Percentiles rank a stretch among this genome's conserved stretches.
Conservation (phyloP, 768 basidiomycete species). For the Naematelia encephala region DNA sequence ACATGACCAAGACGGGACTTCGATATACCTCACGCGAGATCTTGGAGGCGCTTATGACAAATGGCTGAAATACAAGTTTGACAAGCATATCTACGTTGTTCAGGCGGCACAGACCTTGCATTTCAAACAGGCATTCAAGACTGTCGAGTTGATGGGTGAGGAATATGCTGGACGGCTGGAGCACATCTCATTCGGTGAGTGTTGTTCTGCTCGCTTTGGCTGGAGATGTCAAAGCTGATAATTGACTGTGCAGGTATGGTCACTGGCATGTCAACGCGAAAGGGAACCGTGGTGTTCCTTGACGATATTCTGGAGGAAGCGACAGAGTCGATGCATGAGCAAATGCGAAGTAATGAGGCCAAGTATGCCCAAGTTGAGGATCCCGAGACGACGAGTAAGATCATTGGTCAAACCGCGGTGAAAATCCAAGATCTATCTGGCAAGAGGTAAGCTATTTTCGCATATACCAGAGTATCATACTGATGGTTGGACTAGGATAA, state of each 20-base stretch:
- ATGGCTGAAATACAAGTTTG: conserved; percentile 83
- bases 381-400: conserved; percentile 70
- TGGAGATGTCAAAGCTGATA: background rate
- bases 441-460: conserved; percentile 62
- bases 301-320: conserved; percentile 81
- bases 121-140: conserved; percentile 87
- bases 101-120: conserved; percentile 72
- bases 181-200: conserved; percentile 66
- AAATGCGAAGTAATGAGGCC: conserved; percentile 90
- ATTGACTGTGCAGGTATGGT: conserved; percentile 58
- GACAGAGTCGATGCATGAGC: conserved; percentile 84
- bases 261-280: conserved; percentile 80
- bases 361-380: conserved; percentile 87
- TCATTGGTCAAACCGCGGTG: conserved; percentile 90
- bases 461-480: background rate
- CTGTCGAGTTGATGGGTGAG: conserved; percentile 82
- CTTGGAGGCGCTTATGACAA: conserved; percentile 91
- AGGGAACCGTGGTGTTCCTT: conserved; percentile 91
- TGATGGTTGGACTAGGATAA: conserved; percentile 61
- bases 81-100: conserved; percentile 92
- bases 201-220: conserved; percentile 54
- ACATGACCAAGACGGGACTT: conserved; percentile 71
- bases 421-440: conserved; percentile 98
- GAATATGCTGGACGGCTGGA: conserved; percentile 77
- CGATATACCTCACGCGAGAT: conserved; percentile 91